Conservation (phyloP, 768 basidiomycete species). For the Mycena rebaudengoi region DNA sequence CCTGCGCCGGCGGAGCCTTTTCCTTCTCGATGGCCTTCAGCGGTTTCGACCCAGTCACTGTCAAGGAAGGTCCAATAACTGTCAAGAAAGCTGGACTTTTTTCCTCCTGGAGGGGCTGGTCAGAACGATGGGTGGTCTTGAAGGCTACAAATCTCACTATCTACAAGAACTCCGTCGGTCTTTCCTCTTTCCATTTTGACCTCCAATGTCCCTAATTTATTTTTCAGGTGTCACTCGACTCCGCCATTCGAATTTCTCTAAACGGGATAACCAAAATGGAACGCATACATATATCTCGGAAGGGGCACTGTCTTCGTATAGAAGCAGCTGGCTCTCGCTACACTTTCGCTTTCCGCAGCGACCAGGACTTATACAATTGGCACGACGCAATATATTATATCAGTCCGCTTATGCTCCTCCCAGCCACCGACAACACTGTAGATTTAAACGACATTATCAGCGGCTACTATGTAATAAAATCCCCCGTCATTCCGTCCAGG, state of each 20-base stretch:
- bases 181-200: not conserved
- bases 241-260: conserved; percentile 8
- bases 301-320: conserved; percentile 18
- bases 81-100: conserved; percentile 28
- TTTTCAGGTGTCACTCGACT: conserved; percentile 4
- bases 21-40: conserved; percentile 23
- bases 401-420: conserved; percentile 24
- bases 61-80: conserved; percentile 17
- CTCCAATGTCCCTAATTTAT: not conserved
- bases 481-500: too few relatives aligned
- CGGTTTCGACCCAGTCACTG: conserved; percentile 4
- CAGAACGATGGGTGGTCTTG: conserved; percentile 27
- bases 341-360: conserved; percentile 4
- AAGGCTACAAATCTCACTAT: conserved; percentile 19
- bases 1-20: not conserved
- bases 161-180: conserved; percentile 23
- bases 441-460: conserved; percentile 24
- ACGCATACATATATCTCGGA: conserved; percentile 18
- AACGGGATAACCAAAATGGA: conserved; percentile 22
- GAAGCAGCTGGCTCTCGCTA: conserved; percentile 7
- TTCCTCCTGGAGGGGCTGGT: conserved; percentile 29
- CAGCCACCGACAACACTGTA: not conserved
- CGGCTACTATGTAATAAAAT: conserved; percentile 15
- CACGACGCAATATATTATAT: conserved; percentile 20
- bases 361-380: conserved; percentile 23